Evolutionary conservation across 257 asterid species (phyloP).

Genomic region (Solanum paucissectum): DNA sequence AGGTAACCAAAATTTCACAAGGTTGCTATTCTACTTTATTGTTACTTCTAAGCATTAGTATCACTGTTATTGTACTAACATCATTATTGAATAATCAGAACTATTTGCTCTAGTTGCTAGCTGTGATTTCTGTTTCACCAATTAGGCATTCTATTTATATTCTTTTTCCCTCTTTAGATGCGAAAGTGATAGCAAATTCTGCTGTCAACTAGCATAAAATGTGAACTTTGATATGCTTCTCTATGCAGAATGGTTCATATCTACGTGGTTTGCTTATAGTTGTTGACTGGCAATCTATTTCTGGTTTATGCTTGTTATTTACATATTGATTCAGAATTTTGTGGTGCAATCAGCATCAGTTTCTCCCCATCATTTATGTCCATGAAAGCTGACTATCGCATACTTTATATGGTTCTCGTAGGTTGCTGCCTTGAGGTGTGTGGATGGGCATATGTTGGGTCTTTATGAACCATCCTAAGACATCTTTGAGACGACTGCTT

Average conservation of each 20-base stretch:
- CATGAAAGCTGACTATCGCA: neutral
- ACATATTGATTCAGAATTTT: neutral
- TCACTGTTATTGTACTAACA: neutral
- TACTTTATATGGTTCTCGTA: constrained; percentile 6
- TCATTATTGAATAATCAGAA: neutral
- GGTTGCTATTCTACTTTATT: neutral
- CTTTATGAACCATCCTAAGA: constrained; percentile 64
- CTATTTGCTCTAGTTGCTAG: neutral
- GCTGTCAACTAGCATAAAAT: neutral
- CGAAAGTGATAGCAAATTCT: neutral
- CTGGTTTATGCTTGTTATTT: neutral
- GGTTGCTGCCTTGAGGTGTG: constrained; percentile 84
- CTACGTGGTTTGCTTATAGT: neutral
- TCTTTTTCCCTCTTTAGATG: neutral
- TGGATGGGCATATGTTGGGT: constrained; percentile 78
- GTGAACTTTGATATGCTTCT: neutral
- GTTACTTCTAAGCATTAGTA: neutral
- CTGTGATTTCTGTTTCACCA: neutral
- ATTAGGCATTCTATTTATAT: too few species aligned
- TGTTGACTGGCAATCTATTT: too few species aligned
- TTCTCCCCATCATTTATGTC: neutral
- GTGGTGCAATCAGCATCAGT: neutral
- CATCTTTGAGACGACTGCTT: neutral
- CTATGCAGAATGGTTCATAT: neutral
- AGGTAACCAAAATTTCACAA: constrained; percentile 33